These are phyloP conservation scores for Paraphoma chrysanthemicola DNA, from an alignment of 2,329 filamentous ascomycete species.

Conservation along the genomic window DNA sequence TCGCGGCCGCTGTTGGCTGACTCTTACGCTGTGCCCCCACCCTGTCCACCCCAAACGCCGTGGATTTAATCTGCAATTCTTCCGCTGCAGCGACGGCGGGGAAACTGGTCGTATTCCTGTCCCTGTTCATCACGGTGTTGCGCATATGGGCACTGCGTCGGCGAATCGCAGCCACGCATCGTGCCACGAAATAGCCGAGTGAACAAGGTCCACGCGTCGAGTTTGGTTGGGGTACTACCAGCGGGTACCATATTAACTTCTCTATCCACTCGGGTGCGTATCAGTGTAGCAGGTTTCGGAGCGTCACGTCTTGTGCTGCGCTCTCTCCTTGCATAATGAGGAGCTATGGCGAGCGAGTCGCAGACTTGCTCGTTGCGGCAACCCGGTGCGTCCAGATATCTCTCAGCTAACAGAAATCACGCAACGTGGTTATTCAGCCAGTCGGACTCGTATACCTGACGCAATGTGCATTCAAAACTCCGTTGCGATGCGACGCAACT, in stretches of 20 bases:
- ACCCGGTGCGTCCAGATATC: slow-evolving; percentile 14
- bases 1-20: slow-evolving; percentile 28
- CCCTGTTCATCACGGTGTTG: slow-evolving; percentile 29
- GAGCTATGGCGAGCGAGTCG: slow-evolving; percentile 26
- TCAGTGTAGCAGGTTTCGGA: slow-evolving; percentile 17
- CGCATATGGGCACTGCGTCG: slow-evolving; percentile 18
- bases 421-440: slow-evolving; percentile 22
- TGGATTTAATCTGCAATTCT: slow-evolving; percentile 20
- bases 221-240: slow-evolving; percentile 19
- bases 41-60: slow-evolving; percentile 26
- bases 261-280: slow-evolving; percentile 28
- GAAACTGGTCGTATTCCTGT: slow-evolving; percentile 10
- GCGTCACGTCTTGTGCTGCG: slow-evolving; percentile 20
- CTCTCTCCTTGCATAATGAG: slow-evolving; percentile 24
- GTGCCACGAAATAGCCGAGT: slow-evolving; percentile 17
- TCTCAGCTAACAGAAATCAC: slow-evolving; percentile 31
- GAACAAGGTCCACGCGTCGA: slow-evolving; percentile 33
- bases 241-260: slow-evolving; percentile 21
- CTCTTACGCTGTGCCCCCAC: slow-evolving; percentile 24
- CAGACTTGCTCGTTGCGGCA: slow-evolving; percentile 17
- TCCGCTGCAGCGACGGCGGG: slow-evolving; percentile 18
- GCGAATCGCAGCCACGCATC: slow-evolving; percentile 30
- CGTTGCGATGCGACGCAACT: slow-evolving; percentile 13
- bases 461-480: slow-evolving; percentile 4
- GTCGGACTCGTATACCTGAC: slow-evolving; percentile 18